These are phyloP conservation scores for Lasiodiplodia hormozganensis DNA, from an alignment of 2,329 filamentous ascomycete genomes.

Conservation along the genomic window DNA sequence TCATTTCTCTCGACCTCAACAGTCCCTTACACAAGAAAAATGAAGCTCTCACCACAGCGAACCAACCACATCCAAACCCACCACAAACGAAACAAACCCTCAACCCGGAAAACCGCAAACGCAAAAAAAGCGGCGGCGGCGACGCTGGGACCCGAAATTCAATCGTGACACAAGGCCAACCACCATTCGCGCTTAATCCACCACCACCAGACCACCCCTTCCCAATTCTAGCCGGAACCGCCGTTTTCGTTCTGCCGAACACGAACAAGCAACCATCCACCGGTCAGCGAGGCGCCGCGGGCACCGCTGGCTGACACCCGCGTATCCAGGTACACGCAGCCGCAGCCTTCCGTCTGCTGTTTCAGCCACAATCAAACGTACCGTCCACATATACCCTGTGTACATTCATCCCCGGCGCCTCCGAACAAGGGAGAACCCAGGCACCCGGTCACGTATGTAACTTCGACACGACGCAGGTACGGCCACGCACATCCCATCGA, in stretches of 20 bases:
- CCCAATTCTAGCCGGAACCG: not conserved
- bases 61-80: not conserved
- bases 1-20: no score
- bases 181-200: no score
- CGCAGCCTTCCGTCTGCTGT: no score
- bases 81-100: not conserved
- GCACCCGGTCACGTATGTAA: not conserved
- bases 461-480: no score
- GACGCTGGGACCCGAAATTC: no score
- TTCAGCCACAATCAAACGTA: no score
- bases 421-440: not conserved
- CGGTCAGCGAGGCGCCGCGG: not conserved
- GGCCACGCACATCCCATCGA: no score
- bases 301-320: not conserved
- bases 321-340: not conserved
- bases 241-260: not conserved
- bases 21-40: not conserved
- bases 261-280: not conserved
- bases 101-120: not conserved
- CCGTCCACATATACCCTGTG: not conserved
- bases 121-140: not conserved
- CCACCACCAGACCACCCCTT: no score
- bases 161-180: no score
- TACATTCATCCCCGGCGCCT: no score
- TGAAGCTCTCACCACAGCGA: not conserved